phyloP scores from a whole-genome alignment of 177 flowering plant genomes.

The Vitis hybrid region DNA sequence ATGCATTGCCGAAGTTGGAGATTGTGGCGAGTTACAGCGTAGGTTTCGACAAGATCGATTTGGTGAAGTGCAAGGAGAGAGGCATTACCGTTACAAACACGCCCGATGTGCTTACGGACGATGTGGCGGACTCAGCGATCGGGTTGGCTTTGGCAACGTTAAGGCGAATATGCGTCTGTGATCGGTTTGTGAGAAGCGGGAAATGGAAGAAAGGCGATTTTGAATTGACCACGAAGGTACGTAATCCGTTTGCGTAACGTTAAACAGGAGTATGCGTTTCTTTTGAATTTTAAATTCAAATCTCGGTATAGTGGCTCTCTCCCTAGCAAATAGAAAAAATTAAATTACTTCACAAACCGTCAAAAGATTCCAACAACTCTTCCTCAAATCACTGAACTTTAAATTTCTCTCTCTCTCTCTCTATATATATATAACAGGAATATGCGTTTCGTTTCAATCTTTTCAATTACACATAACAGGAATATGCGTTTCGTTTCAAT shows the following conservation, averaged over 20 bases:
- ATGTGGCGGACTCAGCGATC: slow-evolving; percentile 76
- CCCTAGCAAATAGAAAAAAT: background rate
- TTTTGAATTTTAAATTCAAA: background rate
- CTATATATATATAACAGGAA: too few species aligned
- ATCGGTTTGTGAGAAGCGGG: slow-evolving; percentile 38
- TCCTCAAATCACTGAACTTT: too few species aligned
- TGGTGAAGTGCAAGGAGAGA: slow-evolving; percentile 64
- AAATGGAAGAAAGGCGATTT: slow-evolving; percentile 34
- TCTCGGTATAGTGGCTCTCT: background rate
- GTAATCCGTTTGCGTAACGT: background rate
- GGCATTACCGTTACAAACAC: slow-evolving; percentile 87
- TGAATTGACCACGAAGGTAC: slow-evolving; percentile 35
- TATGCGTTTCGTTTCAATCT: too few species aligned
- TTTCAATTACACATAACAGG: too few species aligned
- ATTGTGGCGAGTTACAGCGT: slow-evolving; percentile 78
- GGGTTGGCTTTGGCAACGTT: slow-evolving; percentile 36
- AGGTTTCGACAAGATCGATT: slow-evolving; percentile 83
- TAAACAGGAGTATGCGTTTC: too few species aligned
- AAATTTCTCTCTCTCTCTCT: too few species aligned
- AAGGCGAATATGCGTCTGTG: slow-evolving; percentile 32
- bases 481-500: too few species aligned
- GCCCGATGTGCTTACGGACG: slow-evolving; percentile 90
- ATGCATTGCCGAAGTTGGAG: slow-evolving; percentile 69
- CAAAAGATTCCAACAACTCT: too few species aligned
- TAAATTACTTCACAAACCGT: too few species aligned